phyloP scores from a whole-genome alignment of 192 early-diverging fungal genomes.

The Coemansia sp. region DNA sequence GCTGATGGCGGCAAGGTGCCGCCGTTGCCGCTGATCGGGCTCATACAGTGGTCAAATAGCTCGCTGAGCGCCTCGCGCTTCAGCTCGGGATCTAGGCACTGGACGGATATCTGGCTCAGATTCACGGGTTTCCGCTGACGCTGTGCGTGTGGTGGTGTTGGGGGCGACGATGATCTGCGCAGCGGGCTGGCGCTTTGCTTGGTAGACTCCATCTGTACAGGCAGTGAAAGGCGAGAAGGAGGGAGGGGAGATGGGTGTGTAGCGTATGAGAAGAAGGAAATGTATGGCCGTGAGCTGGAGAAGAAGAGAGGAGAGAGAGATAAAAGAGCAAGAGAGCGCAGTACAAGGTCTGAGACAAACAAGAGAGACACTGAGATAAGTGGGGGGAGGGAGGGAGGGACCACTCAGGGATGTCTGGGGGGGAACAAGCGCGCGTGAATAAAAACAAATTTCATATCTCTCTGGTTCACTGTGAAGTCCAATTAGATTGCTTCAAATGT shows the following conservation, averaged over 20 bases:
- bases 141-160: neutral
- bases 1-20: neutral
- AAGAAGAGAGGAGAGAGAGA: neutral
- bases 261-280: neutral
- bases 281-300: neutral
- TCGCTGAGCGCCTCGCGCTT: conserved; percentile 56
- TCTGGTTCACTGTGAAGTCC: neutral
- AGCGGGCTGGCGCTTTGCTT: neutral
- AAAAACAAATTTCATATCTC: too few species aligned
- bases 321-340: neutral
- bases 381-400: conserved; percentile 1
- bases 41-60: conserved; percentile 59
- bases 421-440: neutral
- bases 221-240: neutral
- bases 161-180: conserved; percentile 19
- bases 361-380: neutral
- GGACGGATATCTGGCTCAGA: conserved; percentile 28
- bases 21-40: conserved; percentile 37
- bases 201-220: neutral
- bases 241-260: too few species aligned
- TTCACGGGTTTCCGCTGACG: neutral
- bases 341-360: conserved; percentile 4
- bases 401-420: neutral
- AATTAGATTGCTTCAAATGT: neutral
- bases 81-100: conserved; percentile 48